Evolutionary conservation across 78 protist species (phyloP).

Genomic region (Diacronema lutheri): DNA sequence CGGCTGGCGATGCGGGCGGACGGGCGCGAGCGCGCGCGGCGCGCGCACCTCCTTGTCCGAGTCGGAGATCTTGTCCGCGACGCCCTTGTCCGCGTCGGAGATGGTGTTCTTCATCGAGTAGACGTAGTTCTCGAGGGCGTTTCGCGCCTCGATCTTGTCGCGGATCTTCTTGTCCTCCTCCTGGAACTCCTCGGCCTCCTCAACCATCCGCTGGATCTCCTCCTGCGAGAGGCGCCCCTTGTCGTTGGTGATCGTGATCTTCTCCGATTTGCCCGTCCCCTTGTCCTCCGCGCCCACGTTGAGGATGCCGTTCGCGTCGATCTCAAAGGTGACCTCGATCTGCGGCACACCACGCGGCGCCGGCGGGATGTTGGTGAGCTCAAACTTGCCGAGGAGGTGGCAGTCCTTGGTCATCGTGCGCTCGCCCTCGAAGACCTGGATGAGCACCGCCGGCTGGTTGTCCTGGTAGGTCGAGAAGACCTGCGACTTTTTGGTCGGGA

Average conservation of each 20-base stretch:
- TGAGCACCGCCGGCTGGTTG: conserved; percentile 88
- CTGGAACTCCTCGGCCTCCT: conserved; percentile 82
- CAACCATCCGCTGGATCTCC: conserved; percentile 92
- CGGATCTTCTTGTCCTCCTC: conserved; percentile 81
- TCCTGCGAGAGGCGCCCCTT: conserved; percentile 87
- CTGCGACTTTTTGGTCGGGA: conserved; percentile 96
- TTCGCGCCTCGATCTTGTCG: conserved; percentile 75
- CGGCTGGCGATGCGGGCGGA: conserved; percentile 44
- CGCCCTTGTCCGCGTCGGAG: conserved; percentile 70
- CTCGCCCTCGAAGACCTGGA: conserved; percentile 98
- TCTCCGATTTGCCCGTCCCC: conserved; percentile 80
- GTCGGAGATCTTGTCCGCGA: conserved; percentile 86
- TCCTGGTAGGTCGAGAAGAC: conserved; percentile 94
- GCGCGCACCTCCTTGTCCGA: conserved; percentile 77
- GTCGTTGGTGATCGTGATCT: conserved; percentile 92
- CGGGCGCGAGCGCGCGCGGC: conserved; percentile 49
- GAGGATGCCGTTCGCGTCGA: conserved; percentile 92
- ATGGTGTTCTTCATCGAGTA: conserved; percentile 66
- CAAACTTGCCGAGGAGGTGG: conserved; percentile 90
- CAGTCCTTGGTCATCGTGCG: conserved; percentile 90
- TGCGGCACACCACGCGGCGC: conserved; percentile 73
- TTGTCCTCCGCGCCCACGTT: conserved; percentile 90
- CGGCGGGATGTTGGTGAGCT: conserved; percentile 78
- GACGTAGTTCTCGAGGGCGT: conserved; percentile 77
- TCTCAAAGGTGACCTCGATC: conserved; percentile 88